Evolutionary conservation across 768 basidiomycete genomes (phyloP).

Genomic region (Saitozyma podzolica): DNA sequence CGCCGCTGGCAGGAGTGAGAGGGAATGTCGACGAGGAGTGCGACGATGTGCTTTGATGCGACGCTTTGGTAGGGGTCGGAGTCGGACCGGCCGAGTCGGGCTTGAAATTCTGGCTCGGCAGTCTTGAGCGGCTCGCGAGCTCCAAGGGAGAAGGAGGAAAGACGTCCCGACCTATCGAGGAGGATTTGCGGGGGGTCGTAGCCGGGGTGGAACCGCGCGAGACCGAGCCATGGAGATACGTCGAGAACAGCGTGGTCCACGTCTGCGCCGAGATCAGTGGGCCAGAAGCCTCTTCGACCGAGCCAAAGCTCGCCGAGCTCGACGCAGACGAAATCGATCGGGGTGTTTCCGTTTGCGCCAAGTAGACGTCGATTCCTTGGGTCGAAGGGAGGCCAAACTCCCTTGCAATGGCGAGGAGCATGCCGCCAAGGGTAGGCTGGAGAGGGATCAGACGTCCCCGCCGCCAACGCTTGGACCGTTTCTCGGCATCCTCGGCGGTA

Average conservation of each 20-base stretch:
- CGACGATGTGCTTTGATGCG: constrained; percentile 4
- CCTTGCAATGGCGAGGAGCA: constrained; percentile 81
- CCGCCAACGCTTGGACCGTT: constrained; percentile 54
- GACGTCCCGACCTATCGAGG: background rate
- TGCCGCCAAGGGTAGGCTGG: constrained; percentile 76
- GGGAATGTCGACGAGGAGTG: constrained; percentile 10
- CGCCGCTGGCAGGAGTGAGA: constrained; percentile 6
- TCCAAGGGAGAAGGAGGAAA: constrained; percentile 31
- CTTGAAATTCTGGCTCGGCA: background rate
- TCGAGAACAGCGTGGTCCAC: constrained; percentile 36
- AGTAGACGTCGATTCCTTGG: constrained; percentile 76
- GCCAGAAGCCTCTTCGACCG: constrained; percentile 26
- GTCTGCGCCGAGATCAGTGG: constrained; percentile 33
- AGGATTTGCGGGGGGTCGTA: too few relatives aligned
- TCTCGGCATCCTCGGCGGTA: constrained; percentile 11
- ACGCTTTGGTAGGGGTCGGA: constrained; percentile 1
- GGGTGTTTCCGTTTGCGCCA: constrained; percentile 61
- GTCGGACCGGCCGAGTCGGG: constrained; percentile 1
- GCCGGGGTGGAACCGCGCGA: constrained; percentile 19
- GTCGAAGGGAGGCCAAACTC: constrained; percentile 91
- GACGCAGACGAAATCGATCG: constrained; percentile 76
- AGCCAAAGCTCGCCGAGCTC: constrained; percentile 46
- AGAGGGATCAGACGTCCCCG: constrained; percentile 86
- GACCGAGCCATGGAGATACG: constrained; percentile 15
- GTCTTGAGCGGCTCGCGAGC: constrained; percentile 13